Evolutionary conservation across 2,329 filamentous ascomycete species (phyloP).

Genomic region (Fusarium bactridioides): DNA sequence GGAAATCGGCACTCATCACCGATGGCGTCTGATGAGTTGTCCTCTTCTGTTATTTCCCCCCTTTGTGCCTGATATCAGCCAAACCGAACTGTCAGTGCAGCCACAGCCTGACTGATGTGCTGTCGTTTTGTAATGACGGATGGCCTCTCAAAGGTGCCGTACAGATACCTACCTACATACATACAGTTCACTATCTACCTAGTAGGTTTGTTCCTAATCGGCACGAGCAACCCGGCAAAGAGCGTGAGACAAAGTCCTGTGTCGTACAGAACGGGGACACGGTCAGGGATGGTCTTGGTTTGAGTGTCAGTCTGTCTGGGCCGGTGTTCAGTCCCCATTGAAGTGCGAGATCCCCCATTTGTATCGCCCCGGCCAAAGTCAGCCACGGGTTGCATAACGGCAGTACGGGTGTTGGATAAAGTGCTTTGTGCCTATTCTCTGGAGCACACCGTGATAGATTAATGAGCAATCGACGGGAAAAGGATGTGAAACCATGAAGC

Average conservation of each 20-base stretch:
- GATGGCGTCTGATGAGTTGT: constrained; percentile 28
- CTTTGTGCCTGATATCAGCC: constrained; percentile 19
- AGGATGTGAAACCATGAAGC: neutral
- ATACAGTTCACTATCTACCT: neutral
- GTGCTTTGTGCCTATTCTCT: constrained; percentile 16
- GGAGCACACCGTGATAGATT: constrained; percentile 1
- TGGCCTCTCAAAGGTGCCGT: neutral
- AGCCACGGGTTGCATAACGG: constrained; percentile 22
- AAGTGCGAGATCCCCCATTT: constrained; percentile 16
- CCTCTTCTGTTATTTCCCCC: neutral
- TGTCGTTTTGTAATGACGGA: constrained; percentile 16
- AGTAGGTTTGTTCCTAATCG: neutral
- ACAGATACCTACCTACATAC: neutral
- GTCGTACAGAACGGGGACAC: constrained; percentile 18
- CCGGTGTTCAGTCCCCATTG: neutral
- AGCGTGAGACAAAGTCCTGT: constrained; percentile 8
- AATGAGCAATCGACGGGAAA: neutral
- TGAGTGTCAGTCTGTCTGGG: neutral
- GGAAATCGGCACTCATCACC: constrained; percentile 11
- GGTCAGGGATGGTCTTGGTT: neutral
- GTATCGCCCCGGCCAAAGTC: constrained; percentile 12
- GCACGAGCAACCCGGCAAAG: neutral
- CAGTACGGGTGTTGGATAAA: constrained; percentile 25
- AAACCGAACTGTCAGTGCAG: neutral
- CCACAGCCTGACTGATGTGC: constrained; percentile 14